Base-by-base conservation (phyloP, 106 monocot genomes). In the Apostasia ramifera region DNA sequence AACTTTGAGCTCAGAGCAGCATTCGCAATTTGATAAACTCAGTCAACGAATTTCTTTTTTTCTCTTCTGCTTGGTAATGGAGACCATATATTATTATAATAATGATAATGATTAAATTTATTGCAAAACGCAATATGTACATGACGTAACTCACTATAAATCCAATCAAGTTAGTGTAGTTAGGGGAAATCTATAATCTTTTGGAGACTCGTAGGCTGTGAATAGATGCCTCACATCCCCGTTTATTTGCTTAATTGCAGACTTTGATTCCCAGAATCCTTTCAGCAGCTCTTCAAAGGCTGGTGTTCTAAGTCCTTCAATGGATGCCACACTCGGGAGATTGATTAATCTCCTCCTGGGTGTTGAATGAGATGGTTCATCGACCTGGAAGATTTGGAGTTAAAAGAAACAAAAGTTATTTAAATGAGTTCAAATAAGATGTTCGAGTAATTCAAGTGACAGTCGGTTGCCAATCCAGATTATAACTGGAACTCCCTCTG, bases 301-400 rank as follows among this genome's bases (percentile, higher is more conserved):
- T 51, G 85, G 83, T 61, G 89, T 86, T 71, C 77, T 79, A 59
- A 93, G 64, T 67, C 86, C 86, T 59, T 93, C 89, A 42, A 89
- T 89, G 57, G 88, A 86, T 59, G 76, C 45, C 12, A 39, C 72
- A 44, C 79, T 89, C 39, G 81, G 89, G 8, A 82, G 67, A 63
- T 77, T 77, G 39, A 93, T 83, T 2, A 11, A 55, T 55, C 92
- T 69, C 53, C 53, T 84, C 63, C 68, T 81, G 41, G 88, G 88
- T 8, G 92, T 86, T 42, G 86, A 86, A 79, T 83, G 86, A 53
- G 88, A 68, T 14, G 83, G 86, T 71, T 86, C 86, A 73, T 93
- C 92, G 66, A 86, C 81, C 92, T 93, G 55, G 15, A 15, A 12
- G 68, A 44, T 59, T 11, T 5, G n/a, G 11, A 44, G 62, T 12